Conservation (phyloP, 1,139 yeast genomes). For the Groenewaldozyma auringiensis region DNA sequence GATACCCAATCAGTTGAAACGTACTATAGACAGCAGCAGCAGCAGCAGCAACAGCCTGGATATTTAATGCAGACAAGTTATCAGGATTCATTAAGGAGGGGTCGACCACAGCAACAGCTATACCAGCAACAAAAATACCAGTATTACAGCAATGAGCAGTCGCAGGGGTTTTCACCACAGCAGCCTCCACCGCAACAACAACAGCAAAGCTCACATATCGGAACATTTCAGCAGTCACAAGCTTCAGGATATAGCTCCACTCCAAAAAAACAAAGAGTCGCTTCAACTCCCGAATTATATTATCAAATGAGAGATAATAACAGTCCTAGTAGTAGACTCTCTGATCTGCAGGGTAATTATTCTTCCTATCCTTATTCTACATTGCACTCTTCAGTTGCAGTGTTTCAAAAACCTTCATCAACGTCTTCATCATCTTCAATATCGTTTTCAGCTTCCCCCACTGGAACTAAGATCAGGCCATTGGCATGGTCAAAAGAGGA, state of each 20-base stretch:
- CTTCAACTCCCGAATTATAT: background rate
- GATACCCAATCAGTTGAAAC: background rate
- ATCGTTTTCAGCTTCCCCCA: background rate
- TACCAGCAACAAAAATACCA: background rate
- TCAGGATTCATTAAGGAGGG: background rate
- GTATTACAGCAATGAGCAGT: background rate
- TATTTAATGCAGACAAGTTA: background rate
- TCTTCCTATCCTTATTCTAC: background rate
- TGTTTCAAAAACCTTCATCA: background rate
- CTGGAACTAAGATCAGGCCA: constrained; percentile 3
- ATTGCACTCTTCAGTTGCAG: background rate
- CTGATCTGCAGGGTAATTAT: background rate
- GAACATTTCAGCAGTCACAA: background rate
- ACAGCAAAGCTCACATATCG: background rate
- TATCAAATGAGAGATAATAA: background rate
- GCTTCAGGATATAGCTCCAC: background rate
- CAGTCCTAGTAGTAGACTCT: background rate
- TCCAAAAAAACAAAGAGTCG: background rate
- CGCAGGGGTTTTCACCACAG: background rate
- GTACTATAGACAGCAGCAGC: constrained; percentile 1
- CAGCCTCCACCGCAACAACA: background rate
- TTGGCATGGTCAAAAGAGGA: constrained; percentile 11
- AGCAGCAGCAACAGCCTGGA: background rate
- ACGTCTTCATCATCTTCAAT: background rate
- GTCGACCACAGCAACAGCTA: background rate